Percentiles rank a stretch among this genome's conserved stretches.
phyloP scores from a whole-genome alignment of 805 yeast genomes.

The Saccharomycopsis babjevae region DNA sequence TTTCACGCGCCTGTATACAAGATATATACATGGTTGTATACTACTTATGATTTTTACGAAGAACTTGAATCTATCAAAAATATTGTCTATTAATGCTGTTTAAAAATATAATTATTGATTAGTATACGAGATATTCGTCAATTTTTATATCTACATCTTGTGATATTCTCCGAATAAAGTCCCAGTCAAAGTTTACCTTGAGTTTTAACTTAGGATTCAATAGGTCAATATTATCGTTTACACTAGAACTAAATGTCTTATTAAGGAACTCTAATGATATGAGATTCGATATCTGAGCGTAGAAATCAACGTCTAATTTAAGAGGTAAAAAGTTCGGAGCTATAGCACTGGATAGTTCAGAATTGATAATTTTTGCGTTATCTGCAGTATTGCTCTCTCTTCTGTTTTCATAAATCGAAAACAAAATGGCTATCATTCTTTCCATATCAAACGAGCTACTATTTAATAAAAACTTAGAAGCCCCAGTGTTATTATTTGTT shows the following conservation, averaged over 20 bases:
- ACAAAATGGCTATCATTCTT: constrained; percentile 34
- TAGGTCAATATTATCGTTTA: constrained; percentile 25
- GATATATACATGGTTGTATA: too few species aligned
- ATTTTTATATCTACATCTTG: constrained; percentile 11
- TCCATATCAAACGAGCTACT: constrained; percentile 36
- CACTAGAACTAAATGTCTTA: constrained; percentile 26
- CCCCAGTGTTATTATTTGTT: background rate
- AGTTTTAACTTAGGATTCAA: constrained; percentile 12
- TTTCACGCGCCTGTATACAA: too few species aligned
- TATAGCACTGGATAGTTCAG: background rate
- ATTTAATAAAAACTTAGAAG: constrained; percentile 23
- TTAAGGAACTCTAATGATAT: constrained; percentile 32
- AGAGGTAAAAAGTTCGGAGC: background rate
- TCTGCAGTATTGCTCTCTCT: constrained; percentile 26
- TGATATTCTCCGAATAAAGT: constrained; percentile 10
- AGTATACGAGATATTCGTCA: constrained; percentile 13
- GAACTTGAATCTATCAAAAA: too few species aligned
- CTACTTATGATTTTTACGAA: too few species aligned
- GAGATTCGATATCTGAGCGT: constrained; percentile 33
- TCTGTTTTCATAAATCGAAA: constrained; percentile 29
- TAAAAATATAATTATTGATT: background rate
- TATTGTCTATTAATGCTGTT: too few species aligned
- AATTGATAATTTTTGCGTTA: constrained; percentile 16
- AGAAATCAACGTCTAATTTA: constrained; percentile 28
- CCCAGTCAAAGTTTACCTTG: constrained; percentile 13